Evolutionary conservation across 2,329 filamentous ascomycete genomes (phyloP), one percentile per base, ranked within the genome.

Genomic region (Microsporum audouinii): DNA sequence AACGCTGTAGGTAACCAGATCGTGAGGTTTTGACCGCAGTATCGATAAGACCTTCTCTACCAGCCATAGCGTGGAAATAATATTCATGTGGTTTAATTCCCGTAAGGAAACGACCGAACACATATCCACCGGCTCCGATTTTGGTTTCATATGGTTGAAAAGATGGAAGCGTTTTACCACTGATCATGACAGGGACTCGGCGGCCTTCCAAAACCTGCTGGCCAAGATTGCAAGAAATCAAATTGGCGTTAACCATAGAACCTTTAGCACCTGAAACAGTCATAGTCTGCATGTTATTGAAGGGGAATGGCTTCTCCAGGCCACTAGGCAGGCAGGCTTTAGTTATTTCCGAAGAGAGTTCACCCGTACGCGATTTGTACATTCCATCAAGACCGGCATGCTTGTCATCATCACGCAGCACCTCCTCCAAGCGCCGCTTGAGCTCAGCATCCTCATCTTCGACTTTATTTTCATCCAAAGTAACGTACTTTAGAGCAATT

Each of bases 51-150:
- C 94, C 94, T 81, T 99, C 95, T 77, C 94, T 85, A 68, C 95
- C 95, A 70, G 92, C 94, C 95, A 99, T 99, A 75, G 95, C 91
- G 82, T 99, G 94, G 80, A 99, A 99, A 74, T 92, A 99, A 74
- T 96, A 99, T 73, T 99, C 95, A 70, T 99, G 94, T 3, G 94
- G 94, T 60, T 92, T 86, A 64, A 99, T 94, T 63, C 94, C 94
- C 29, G 95, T 99, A 80, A 99, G 88, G 83, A 99, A 99, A 72
- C 94, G 90, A 70, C 95, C 90, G 57, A 89, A 88, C 65, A 99
- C 89, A 75, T 95, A 99, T 17, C 94, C 94, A 69, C 91, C 91
- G 58, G 94, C 94, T 67, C 91, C 83, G 5, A 95, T 83, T 66
- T 91, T 85, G 0, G 91, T 92, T 68, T 99, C 94, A 69, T 88